A percentile compares a stretch with the other conserved stretches of the same genome.
These are phyloP conservation scores for Hsuehochloa calcarea DNA, from an alignment of 176 grass and related monocot genomes.

Conservation along the genomic window DNA sequence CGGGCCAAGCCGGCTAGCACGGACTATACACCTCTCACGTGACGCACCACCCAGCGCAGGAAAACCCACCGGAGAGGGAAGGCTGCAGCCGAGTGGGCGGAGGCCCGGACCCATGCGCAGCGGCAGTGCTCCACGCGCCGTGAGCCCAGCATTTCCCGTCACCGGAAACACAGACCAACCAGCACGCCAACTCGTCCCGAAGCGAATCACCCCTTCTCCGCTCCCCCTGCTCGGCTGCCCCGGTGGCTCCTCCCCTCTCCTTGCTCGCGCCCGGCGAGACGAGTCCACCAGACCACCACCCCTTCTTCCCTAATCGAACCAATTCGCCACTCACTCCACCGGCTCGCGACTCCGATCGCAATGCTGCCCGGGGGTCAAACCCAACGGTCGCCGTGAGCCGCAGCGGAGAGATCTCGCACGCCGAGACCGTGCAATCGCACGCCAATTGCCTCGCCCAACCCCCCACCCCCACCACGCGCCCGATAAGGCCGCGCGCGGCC, in stretches of 20 bases:
- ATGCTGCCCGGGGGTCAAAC: constrained; percentile 31
- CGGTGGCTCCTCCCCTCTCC: not conserved
- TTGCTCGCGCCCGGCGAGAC: not conserved
- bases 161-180: not conserved
- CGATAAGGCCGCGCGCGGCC: constrained; percentile 41
- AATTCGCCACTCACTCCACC: not conserved
- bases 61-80: not conserved
- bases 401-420: constrained; percentile 32
- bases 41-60: no score
- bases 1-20: no score
- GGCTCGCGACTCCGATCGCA: constrained; percentile 28
- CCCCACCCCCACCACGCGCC: not conserved
- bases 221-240: not conserved
- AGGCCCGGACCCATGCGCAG: not conserved
- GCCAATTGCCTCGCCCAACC: not conserved
- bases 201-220: not conserved
- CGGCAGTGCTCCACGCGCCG: not conserved
- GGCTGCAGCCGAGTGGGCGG: not conserved
- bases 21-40: no score
- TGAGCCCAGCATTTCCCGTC: constrained; percentile 2
- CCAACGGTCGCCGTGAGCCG: constrained; percentile 33
- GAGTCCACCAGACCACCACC: not conserved
- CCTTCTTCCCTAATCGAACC: not conserved
- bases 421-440: not conserved
- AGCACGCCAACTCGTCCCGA: not conserved